phyloP scores from a whole-genome alignment of 2,329 filamentous ascomycete species.

The Chaetomiaceae sp. region DNA sequence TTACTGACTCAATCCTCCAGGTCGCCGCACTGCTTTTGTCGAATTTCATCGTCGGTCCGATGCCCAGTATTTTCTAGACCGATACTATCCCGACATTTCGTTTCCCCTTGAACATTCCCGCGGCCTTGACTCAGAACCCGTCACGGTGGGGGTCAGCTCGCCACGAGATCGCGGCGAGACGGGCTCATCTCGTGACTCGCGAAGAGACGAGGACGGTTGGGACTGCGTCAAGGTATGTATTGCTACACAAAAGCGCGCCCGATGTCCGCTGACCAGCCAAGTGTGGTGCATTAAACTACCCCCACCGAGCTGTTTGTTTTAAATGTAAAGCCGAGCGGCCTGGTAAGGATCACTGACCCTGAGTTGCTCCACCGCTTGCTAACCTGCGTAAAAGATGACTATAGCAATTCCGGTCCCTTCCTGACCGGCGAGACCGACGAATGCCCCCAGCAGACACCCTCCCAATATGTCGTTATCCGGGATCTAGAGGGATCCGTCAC shows the following conservation, averaged over 20 bases:
- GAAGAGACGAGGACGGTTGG: conserved; percentile 35
- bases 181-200: conserved; percentile 11
- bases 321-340: conserved; percentile 52
- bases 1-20: conserved; percentile 13
- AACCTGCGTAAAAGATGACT: conserved; percentile 20
- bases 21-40: conserved; percentile 36
- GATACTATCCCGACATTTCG: conserved; percentile 35
- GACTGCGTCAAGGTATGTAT: conserved; percentile 35
- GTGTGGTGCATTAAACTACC: conserved; percentile 54
- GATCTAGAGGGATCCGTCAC: conserved; percentile 66
- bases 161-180: conserved; percentile 34
- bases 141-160: conserved; percentile 34
- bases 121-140: conserved; percentile 28
- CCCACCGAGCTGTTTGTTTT: conserved; percentile 52
- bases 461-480: conserved; percentile 72
- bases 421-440: conserved; percentile 43
- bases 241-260: not conserved
- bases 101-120: conserved; percentile 32
- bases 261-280: conserved; percentile 8
- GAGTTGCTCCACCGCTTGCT: not conserved
- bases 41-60: conserved; percentile 39
- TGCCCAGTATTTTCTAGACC: conserved; percentile 38
- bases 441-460: conserved; percentile 50
- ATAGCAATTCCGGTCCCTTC: conserved; percentile 31
- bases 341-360: conserved; percentile 35